Evolutionary conservation across 106 monocot genomes (phyloP), one percentile per base, ranked within the genome.

Genomic region (Acanthochlamys bracteata): DNA sequence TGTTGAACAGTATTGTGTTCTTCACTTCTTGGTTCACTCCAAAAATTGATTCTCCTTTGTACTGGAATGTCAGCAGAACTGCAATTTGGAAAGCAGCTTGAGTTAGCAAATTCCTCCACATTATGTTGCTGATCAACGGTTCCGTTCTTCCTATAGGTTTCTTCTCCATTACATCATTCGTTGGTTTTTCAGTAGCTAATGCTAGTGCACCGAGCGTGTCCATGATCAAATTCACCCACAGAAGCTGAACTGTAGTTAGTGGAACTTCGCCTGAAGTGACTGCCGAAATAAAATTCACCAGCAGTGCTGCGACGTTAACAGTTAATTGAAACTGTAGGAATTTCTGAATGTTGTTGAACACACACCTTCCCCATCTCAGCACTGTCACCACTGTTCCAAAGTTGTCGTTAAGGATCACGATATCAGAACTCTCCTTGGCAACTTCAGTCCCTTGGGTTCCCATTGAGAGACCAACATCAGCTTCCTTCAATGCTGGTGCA

Each of bases 171-270:
- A 84, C 25, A 25, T 73, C 76, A 27, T 60, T 58, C 3, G 71
- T 73, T 20, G 84, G 80, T 22, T 42, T 58, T 41, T 84, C 84
- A 0, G 80, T 80, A 7, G 80, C 80, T 24, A 84, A 59, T 6
- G 84, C 84, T 11, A 80, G 61, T 4, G 84, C 84, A 12, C 80
- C 80, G 65, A 84, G 66, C 11, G 76, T 80, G 59, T 84, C 84
- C 76, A 78, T 80, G 63, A 84, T 80, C 57, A 84, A 63, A 63
- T 80, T 80, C 43, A 84, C 75, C 84, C 84, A 84, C 40, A 84
- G 45, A 39, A 80, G 67, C 58, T 80, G 79, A 56, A 84, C 76
- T 0, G 80, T 72, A 3, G 80, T 80, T 6, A 80, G 42, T 13
- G 80, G 84, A 43, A 80, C 64, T 15, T 64, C 46, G 13, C 76